Base-by-base conservation (phyloP, 257 asterid genomes). In the Thymus mandschuricus region DNA sequence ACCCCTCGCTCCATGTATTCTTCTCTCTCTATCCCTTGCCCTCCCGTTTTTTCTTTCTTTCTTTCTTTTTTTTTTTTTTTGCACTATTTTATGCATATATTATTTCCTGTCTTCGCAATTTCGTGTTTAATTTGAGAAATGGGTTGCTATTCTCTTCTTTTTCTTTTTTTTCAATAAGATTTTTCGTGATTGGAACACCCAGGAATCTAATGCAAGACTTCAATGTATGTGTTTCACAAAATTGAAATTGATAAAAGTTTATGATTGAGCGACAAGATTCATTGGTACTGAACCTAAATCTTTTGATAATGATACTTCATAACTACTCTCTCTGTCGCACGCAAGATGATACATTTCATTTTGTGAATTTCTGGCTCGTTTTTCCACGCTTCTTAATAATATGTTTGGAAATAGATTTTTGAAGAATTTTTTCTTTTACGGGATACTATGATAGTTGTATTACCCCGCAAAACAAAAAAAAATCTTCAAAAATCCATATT, bases 1-100 rank as follows among this genome's bases (percentile, higher is more conserved):
- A 55, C 81, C 46, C 81, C 97, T 55, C 97, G 98, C 77, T 83
- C 92, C 70, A 77, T 87, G 98, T 92, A 82, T 44, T n/a, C n/a
- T n/a, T n/a, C n/a, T n/a, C n/a, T n/a, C n/a, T n/a, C n/a, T n/a
- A n/a, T n/a, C n/a, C n/a, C n/a, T n/a, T n/a, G n/a, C n/a, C n/a
- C n/a, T n/a, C n/a, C n/a, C n/a, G n/a, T n/a, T n/a, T n/a, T n/a
- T n/a, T n/a, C n/a, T n/a, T n/a, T n/a, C n/a, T 82, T 56, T 5
- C 2, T 43, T 1, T 11, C 0, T 52, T 27, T 8, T 1, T 0
- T 34, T 12, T 8, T 27, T 60, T 10, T 2, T 58, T 31, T 30
- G 21, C 43, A 10, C 9, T 15, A 9, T 67, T 35, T 72, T 38
- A 7, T 21, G 31, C 30, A 33, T 60, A 40, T 31, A 8, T 6